Evolutionary conservation across 1,139 yeast genomes (phyloP).

Genomic region (Candida tetrigidarum): DNA sequence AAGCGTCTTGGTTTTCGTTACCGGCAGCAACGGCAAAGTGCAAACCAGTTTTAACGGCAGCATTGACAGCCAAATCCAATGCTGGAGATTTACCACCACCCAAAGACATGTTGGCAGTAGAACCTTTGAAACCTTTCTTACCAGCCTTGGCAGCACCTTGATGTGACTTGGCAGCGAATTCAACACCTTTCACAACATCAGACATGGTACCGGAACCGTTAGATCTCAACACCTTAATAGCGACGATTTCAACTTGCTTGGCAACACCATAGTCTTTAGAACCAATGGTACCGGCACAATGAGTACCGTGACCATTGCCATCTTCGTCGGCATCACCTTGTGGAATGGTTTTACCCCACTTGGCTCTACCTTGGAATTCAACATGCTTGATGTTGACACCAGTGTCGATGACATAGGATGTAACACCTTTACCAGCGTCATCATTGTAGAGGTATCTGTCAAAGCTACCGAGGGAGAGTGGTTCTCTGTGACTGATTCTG

Average conservation of each 20-base stretch:
- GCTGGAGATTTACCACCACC: constrained; percentile 49
- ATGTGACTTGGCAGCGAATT: constrained; percentile 45
- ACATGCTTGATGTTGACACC: constrained; percentile 45
- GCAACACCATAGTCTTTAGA: constrained; percentile 48
- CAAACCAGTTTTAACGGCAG: constrained; percentile 45
- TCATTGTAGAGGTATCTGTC: constrained; percentile 46
- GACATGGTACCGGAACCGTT: constrained; percentile 46
- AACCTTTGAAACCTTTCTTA: constrained; percentile 46
- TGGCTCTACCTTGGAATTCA: constrained; percentile 47
- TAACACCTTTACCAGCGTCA: constrained; percentile 48
- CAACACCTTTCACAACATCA: constrained; percentile 49
- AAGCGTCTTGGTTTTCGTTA: constrained; percentile 48
- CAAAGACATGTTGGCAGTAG: constrained; percentile 48
- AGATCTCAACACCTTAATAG: constrained; percentile 46
- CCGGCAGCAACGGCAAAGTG: constrained; percentile 53
- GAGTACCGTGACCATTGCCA: constrained; percentile 61
- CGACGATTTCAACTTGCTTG: constrained; percentile 45
- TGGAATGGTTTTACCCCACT: constrained; percentile 47
- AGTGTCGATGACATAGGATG: constrained; percentile 49
- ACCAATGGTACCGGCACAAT: constrained; percentile 52
- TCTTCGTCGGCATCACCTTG: constrained; percentile 32
- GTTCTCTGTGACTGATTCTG: constrained; percentile 32
- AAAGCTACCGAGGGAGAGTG: constrained; percentile 44
- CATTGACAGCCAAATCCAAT: constrained; percentile 47
- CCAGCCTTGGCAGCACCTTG: constrained; percentile 30